Evolutionary conservation across 495 filamentous ascomycete genomes (phyloP), one percentile per base, ranked within the genome.

Genomic region (Symbiotaphrina buchneri): DNA sequence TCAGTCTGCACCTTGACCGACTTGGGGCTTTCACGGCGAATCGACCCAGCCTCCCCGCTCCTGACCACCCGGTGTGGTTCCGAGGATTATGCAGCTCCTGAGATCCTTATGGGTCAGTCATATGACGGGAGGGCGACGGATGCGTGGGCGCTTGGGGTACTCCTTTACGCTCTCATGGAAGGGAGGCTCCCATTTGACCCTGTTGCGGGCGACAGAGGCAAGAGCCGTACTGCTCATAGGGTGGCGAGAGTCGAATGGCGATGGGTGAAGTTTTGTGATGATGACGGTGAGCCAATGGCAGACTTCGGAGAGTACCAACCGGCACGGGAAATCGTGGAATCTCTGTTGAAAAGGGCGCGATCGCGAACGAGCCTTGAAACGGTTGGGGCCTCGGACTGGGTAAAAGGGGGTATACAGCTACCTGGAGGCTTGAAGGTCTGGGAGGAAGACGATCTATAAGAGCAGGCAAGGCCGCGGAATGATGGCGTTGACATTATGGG

Each of bases 51-150:
- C 21, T 65, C 62, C 14, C 66, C 69, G 5, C 56, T 85, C 18
- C 62, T 97, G 10, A 74, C 78, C 26, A 93, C 84, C 8, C 64
- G 85, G 10, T 97, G 87, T 46, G 87, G 87, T 11, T 85, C 76
- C 21, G 87, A 94, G 49, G 87, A 97, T 55, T 97, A 97, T 44
- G 90, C 87, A 3, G 82, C 87, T 0, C 87, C 87, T 0, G 87
- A 97, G 48, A 78, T 97, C 27, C 72, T 97, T 15, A 79, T 97
- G 60, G 82, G 82, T 13, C 82, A 91, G 44, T 65, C 81, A 4
- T 97, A 97, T 46, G 87, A 97, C 47, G 87, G 90, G 21, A 82
- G 90, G 13, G 61, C 68, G 5, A 85, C 79, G 3, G 87, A 97
- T 43, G 82, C 83, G 13, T 97, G 87, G 87, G 84, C 85, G 1